phyloP scores from a whole-genome alignment of 2,329 filamentous ascomycete species.

The Fusarium sarcochroum region DNA sequence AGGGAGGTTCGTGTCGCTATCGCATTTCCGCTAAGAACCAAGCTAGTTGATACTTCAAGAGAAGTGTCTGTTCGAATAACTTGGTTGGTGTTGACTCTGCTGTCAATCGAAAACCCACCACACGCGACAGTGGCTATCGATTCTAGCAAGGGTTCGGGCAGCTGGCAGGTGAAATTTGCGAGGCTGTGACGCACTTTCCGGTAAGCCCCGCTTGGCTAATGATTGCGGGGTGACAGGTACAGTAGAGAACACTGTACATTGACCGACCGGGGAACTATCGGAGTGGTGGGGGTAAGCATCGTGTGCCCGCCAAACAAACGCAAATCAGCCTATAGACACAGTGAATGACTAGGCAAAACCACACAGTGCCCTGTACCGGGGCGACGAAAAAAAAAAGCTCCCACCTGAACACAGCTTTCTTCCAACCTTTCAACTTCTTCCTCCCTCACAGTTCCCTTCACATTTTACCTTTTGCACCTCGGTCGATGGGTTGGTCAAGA shows the following conservation, averaged over 20 bases:
- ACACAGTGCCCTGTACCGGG: constrained; percentile 34
- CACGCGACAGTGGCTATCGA: neutral
- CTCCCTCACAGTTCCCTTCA: constrained; percentile 44
- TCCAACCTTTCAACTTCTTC: constrained; percentile 34
- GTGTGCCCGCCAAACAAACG: constrained; percentile 17
- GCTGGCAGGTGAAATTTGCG: constrained; percentile 1
- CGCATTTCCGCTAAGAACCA: neutral
- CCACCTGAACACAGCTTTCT: constrained; percentile 39
- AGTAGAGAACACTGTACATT: constrained; percentile 24
- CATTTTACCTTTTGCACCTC: constrained; percentile 39
- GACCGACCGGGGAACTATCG: neutral
- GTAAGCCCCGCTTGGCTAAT: constrained; percentile 42
- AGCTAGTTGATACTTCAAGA: neutral
- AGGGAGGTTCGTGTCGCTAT: neutral
- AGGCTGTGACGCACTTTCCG: constrained; percentile 35
- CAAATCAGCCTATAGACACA: constrained; percentile 7
- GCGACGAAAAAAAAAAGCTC: constrained; percentile 47
- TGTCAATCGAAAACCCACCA: neutral
- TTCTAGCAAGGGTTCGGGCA: constrained; percentile 2
- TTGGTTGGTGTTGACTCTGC: neutral
- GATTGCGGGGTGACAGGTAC: constrained; percentile 31
- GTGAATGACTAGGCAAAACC: neutral
- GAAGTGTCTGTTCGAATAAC: neutral
- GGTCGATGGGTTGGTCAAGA: constrained; percentile 55
- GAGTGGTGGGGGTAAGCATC: neutral